These are phyloP conservation scores for Datisca glomerata DNA, from an alignment of 306 rosid species.

Conservation along the genomic window DNA sequence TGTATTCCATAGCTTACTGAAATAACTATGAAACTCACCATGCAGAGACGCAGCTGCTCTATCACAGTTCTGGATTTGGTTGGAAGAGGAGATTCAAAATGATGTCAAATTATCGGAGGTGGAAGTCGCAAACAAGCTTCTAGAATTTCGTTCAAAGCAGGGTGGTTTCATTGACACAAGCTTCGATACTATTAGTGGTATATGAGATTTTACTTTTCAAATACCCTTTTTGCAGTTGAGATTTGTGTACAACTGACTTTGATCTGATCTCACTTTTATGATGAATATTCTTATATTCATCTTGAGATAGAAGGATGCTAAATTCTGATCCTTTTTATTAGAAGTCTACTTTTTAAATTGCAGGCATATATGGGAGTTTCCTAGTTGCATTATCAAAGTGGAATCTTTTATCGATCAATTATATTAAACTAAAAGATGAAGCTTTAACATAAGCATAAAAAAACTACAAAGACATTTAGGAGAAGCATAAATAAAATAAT, in stretches of 20 bases:
- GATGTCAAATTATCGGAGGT: slow-evolving; percentile 56
- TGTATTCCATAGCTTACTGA: no score
- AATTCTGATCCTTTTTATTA: background rate
- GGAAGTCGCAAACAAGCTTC: slow-evolving; percentile 76
- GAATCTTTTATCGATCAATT: no score
- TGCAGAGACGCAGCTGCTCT: slow-evolving; percentile 95
- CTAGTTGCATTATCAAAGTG: no score
- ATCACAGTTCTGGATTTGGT: slow-evolving; percentile 89
- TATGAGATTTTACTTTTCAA: background rate
- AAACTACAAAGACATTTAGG: no score
- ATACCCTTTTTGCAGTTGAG: background rate
- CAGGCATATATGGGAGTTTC: no score
- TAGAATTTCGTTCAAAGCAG: slow-evolving; percentile 78
- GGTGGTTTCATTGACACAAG: slow-evolving; percentile 88
- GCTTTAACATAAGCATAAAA: no score
- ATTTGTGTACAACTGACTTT: background rate
- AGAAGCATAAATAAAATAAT: no score
- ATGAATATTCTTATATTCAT: no score
- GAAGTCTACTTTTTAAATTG: background rate
- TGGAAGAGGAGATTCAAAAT: slow-evolving; percentile 56
- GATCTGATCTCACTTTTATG: no score
- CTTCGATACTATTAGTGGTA: slow-evolving; percentile 92
- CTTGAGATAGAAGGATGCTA: no score
- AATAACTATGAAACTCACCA: slow-evolving; percentile 10
- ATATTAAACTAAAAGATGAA: no score